These are phyloP conservation scores for Flaveria bidentis DNA, from an alignment of 129 eudicot genomes.

Conservation along the genomic window DNA sequence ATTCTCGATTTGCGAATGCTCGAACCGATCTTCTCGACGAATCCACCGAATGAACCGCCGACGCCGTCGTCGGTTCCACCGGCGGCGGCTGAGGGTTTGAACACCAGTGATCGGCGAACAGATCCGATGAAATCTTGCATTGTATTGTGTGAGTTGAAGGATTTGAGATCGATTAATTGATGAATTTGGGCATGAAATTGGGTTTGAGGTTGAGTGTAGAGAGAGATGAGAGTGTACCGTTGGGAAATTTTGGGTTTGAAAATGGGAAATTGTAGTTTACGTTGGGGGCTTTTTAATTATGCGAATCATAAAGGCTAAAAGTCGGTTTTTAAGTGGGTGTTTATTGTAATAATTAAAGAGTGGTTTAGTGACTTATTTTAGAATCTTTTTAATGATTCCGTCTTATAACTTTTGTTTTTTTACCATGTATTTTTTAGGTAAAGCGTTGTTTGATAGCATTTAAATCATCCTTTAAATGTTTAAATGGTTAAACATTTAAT, in stretches of 20 bases:
- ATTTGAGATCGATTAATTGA: conserved; percentile 1
- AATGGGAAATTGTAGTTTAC: conserved; percentile 35
- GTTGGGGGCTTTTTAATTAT: conserved; percentile 23
- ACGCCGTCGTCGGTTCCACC: conserved; percentile 39
- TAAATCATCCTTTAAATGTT: no score
- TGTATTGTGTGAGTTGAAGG: not conserved
- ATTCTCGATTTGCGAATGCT: conserved; percentile 81
- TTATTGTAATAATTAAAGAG: conserved; percentile 7
- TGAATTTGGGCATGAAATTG: conserved; percentile 32
- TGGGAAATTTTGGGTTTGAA: conserved; percentile 36
- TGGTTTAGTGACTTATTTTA: not conserved
- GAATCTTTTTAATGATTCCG: no score
- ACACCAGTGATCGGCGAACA: conserved; percentile 90
- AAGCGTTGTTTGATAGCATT: no score
- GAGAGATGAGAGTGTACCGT: conserved; percentile 47
- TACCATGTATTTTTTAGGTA: no score
- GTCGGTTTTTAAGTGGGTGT: not conserved
- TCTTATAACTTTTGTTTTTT: no score
- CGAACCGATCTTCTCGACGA: conserved; percentile 89
- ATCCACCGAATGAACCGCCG: conserved; percentile 56
- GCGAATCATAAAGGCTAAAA: not conserved
- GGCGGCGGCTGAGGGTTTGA: conserved; percentile 62
- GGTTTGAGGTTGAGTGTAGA: conserved; percentile 23
- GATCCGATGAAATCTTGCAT: conserved; percentile 97
- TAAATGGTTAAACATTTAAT: no score